Conservation (phyloP, 495 filamentous ascomycete species). For the Geoglossum glabrum region DNA sequence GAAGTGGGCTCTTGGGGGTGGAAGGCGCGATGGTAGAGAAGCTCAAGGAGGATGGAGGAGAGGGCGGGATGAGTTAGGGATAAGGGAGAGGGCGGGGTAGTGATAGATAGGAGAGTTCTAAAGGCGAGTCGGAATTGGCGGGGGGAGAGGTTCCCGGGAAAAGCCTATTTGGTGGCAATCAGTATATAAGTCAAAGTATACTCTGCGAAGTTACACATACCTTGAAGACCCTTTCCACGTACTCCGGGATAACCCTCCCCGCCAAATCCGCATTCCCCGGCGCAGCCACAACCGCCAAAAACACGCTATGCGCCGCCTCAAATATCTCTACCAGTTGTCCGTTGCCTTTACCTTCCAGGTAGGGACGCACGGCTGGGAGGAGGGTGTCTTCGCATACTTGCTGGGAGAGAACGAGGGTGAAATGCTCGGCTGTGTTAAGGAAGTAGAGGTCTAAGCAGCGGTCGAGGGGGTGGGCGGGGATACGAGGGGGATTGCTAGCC, state of each 20-base stretch:
- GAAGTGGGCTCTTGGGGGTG: constrained; percentile 24
- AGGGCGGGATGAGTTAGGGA: constrained; percentile 52
- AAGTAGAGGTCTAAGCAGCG: constrained; percentile 76
- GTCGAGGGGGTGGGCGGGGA: constrained; percentile 57
- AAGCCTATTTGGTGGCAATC: constrained; percentile 25
- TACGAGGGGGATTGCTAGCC: no score
- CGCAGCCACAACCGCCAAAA: constrained; percentile 64
- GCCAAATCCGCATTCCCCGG: constrained; percentile 55
- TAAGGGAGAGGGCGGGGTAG: constrained; percentile 61
- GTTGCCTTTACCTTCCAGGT: constrained; percentile 48
- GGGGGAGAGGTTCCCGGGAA: constrained; percentile 63
- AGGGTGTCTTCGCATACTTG: constrained; percentile 50
- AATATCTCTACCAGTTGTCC: constrained; percentile 54
- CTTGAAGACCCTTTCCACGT: constrained; percentile 68
- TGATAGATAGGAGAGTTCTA: constrained; percentile 68
- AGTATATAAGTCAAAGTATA: no score
- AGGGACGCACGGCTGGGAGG: constrained; percentile 51
- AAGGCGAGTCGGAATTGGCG: constrained; percentile 89
- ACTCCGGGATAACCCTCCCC: constrained; percentile 58
- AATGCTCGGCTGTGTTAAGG: constrained; percentile 74
- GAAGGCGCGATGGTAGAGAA: constrained; percentile 48
- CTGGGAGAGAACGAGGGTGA: constrained; percentile 48
- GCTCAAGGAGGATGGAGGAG: constrained; percentile 60
- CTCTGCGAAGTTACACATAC: constrained; percentile 22
- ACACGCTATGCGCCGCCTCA: constrained; percentile 76